phyloP scores from a whole-genome alignment of 176 grass and related monocot genomes.

The Ananas comosus region DNA sequence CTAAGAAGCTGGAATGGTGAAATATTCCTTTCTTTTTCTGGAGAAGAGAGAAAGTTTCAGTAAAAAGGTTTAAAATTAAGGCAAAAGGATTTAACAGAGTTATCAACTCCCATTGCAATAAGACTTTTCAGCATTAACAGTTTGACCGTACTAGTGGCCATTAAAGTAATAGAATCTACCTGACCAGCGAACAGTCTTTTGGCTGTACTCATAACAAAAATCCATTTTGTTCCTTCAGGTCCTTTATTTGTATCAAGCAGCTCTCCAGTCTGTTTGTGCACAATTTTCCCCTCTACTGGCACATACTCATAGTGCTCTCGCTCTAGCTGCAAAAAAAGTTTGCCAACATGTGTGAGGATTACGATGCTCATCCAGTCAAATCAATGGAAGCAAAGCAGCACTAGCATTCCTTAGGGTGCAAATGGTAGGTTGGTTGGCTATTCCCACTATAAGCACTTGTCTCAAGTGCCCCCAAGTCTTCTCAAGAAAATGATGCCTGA shows the following conservation, averaged over 20 bases:
- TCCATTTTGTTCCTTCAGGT: slow-evolving; percentile 70
- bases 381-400: neutral
- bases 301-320: slow-evolving; percentile 65
- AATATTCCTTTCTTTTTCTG: slow-evolving; percentile 90
- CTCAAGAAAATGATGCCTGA: neutral
- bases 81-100: slow-evolving; percentile 6
- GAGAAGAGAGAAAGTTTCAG: slow-evolving; percentile 1
- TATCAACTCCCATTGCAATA: neutral
- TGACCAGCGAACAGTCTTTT: slow-evolving; percentile 67
- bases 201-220: slow-evolving; percentile 86
- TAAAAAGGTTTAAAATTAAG: slow-evolving; percentile 3
- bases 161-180: slow-evolving; percentile 32
- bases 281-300: slow-evolving; percentile 36
- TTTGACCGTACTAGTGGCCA: neutral
- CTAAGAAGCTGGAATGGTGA: slow-evolving; percentile 96
- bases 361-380: neutral
- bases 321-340: slow-evolving; percentile 53
- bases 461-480: neutral
- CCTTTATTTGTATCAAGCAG: slow-evolving; percentile 48
- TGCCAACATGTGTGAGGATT: neutral
- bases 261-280: slow-evolving; percentile 48
- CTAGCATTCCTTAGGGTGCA: neutral
- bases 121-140: neutral
- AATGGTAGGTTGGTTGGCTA: neutral
- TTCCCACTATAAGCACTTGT: slow-evolving; percentile 1